phyloP scores from a whole-genome alignment of 108 stramenopile species.

The Stephanodiscus triporus region DNA sequence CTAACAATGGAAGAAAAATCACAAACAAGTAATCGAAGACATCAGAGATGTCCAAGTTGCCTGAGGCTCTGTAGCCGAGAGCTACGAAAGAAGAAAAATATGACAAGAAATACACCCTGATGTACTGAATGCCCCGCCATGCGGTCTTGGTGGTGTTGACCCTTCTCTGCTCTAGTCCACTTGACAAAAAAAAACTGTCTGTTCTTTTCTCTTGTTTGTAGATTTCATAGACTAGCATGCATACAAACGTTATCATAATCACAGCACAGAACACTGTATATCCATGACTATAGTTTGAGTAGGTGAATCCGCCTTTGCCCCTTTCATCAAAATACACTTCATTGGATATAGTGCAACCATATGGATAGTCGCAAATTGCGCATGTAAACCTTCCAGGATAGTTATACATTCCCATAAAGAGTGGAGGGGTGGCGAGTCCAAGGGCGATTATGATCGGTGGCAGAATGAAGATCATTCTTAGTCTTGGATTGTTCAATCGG shows the following conservation, averaged over 20 bases:
- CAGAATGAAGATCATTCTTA: not conserved
- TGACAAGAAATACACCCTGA: not conserved
- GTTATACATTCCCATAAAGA: slow-evolving; percentile 4
- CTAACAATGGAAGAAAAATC: slow-evolving; percentile 30
- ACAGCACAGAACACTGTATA: no score
- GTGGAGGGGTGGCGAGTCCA: not conserved
- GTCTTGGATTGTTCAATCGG: not conserved
- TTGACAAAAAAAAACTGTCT: not conserved
- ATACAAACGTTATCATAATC: no score
- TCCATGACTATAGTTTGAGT: no score
- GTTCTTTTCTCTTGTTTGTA: no score
- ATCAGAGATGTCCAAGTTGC: no score
- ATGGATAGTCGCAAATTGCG: slow-evolving; percentile 1
- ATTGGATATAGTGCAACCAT: not conserved
- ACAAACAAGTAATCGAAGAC: slow-evolving; percentile 11
- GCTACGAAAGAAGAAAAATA: not conserved
- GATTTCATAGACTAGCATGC: no score
- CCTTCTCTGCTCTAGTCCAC: not conserved
- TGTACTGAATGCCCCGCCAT: not conserved
- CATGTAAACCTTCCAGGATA: slow-evolving; percentile 8
- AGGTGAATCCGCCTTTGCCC: not conserved
- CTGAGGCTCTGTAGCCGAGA: no score
- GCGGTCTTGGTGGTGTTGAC: not conserved
- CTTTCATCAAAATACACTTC: not conserved
- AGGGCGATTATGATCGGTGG: slow-evolving; percentile 13